Evolutionary conservation across 2,329 filamentous ascomycete genomes (phyloP).

Genomic region (Madurella mycetomatis): DNA sequence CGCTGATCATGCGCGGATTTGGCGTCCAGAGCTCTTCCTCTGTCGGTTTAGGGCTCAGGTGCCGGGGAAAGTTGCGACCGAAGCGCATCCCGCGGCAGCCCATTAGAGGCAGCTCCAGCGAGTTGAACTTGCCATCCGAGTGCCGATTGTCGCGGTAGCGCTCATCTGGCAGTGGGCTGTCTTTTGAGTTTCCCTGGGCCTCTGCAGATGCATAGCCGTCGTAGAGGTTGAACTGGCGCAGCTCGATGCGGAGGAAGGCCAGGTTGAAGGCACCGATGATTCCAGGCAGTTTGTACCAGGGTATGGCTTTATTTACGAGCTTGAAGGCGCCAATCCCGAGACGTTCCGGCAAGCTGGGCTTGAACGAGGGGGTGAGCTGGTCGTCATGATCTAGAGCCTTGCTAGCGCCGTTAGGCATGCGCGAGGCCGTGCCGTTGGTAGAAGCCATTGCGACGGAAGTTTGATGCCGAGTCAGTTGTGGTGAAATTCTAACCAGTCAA

Average conservation of each 20-base stretch:
- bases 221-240: constrained; percentile 41
- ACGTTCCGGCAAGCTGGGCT: constrained; percentile 28
- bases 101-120: constrained; percentile 38
- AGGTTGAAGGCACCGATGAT: constrained; percentile 40
- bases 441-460: too few relatives aligned
- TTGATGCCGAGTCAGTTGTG: too few relatives aligned
- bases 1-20: constrained; percentile 40
- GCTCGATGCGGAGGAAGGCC: constrained; percentile 37
- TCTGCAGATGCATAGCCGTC: constrained; percentile 38
- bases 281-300: constrained; percentile 41
- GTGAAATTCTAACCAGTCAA: too few relatives aligned
- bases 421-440: too few relatives aligned
- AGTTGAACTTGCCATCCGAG: constrained; percentile 43
- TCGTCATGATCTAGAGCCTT: too few relatives aligned
- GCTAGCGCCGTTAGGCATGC: too few relatives aligned
- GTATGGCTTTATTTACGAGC: constrained; percentile 34
- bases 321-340: constrained; percentile 33
- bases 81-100: constrained; percentile 43
- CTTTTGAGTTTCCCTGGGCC: constrained; percentile 33
- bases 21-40: constrained; percentile 40
- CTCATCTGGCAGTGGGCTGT: constrained; percentile 29
- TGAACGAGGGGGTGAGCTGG: constrained; percentile 20
- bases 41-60: constrained; percentile 34
- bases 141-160: constrained; percentile 35
- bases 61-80: constrained; percentile 40